Base-by-base conservation (phyloP, 495 filamentous ascomycete species). In the Amniculicola lignicola region DNA sequence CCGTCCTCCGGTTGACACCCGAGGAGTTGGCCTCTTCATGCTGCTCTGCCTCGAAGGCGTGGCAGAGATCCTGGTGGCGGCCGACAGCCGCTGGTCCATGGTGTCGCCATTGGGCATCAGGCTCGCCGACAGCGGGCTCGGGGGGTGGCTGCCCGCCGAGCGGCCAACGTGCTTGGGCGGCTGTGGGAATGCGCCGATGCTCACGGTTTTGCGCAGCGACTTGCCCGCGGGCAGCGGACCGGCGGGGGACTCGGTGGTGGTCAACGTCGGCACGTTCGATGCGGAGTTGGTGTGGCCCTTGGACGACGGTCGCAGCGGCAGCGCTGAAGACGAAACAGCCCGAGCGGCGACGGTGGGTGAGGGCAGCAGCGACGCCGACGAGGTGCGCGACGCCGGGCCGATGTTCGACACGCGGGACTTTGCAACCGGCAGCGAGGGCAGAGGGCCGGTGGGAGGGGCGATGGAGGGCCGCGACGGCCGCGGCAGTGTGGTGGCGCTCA, bases 171-270 rank as follows among this genome's bases (percentile, higher is more conserved):
- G 76, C 53, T 82, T 84, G 16, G 90, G 90, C 24, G 90, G 90
- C 54, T 92, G 87, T n/a, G 90, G 90, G 66, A 96, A 96, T 0
- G 89, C 82, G 49, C 89, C 89, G 58, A 95, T 94, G 71, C 89
- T 95, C 55, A 94, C 86, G 0, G 86, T 88, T 65, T 89, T 88
- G 54, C 90, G 80, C 49, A 95, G 64, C n/a, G 79, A 81, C 65
- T 81, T 89, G 7, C 80, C 78, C 7, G 75, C 70, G 7, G 81
- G 72, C 9, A 77, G 73, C 48, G 65, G 48, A 15, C 54, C 59
- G 19, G 57, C 38, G 9, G 62, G 48, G 1, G 53, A 38, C 29
- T 58, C 38, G 39, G 36, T 31, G 10, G 43, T 23, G 7, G 36
- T 50, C 31, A 63, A 35, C 10, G 65, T 67, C 14, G 66, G 68